Evolutionary conservation across 2,329 filamentous ascomycete genomes (phyloP).

Genomic region (Zymoseptoria pseudotritici): DNA sequence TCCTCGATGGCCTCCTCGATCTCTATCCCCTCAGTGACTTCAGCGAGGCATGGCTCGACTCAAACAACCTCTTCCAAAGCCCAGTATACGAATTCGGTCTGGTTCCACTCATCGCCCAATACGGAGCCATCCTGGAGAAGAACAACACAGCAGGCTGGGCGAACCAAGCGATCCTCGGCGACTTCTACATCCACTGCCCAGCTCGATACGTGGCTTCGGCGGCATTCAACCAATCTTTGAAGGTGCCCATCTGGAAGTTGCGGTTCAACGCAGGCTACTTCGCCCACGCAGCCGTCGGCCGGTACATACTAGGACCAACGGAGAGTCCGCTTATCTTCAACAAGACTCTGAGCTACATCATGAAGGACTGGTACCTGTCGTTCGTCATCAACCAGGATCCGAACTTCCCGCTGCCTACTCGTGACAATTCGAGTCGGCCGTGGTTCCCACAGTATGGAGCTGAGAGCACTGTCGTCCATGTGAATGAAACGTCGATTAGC

Average conservation of each 20-base stretch:
- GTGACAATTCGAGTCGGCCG: constrained; percentile 16
- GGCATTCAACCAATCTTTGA: not conserved
- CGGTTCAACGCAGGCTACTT: not conserved
- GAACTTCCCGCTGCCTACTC: constrained; percentile 23
- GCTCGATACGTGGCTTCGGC: not conserved
- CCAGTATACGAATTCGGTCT: not conserved
- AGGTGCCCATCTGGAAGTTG: not conserved
- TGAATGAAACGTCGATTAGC: constrained; percentile 20
- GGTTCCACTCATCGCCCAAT: not conserved
- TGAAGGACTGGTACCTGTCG: constrained; percentile 30
- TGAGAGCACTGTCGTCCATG: constrained; percentile 12
- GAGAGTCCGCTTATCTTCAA: constrained; percentile 13
- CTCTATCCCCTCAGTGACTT: not conserved
- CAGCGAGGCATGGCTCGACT: not conserved
- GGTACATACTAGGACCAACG: not conserved
- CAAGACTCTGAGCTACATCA: constrained; percentile 26
- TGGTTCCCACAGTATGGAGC: constrained; percentile 25
- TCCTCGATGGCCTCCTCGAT: not conserved
- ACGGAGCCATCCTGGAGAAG: not conserved
- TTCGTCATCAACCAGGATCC: constrained; percentile 31
- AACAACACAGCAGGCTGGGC: not conserved
- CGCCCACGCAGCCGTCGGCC: not conserved
- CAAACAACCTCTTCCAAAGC: not conserved
- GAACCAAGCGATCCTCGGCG: not conserved
- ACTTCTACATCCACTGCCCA: not conserved